These are phyloP conservation scores for Talaromyces adpressus DNA, from an alignment of 495 filamentous ascomycete species.

Conservation along the genomic window DNA sequence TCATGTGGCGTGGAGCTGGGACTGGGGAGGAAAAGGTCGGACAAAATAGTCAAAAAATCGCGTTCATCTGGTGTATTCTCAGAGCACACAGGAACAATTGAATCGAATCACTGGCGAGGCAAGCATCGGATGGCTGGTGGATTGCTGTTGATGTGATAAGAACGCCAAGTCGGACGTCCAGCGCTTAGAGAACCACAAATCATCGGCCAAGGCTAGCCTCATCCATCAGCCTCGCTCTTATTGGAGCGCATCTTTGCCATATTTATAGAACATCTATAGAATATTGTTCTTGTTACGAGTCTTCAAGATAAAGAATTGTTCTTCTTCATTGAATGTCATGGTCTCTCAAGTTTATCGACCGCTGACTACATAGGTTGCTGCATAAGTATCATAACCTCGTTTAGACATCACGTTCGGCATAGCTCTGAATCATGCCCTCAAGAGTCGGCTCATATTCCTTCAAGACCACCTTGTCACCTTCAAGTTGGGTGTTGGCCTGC, in stretches of 20 bases:
- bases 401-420: slow-evolving; percentile 67
- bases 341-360: neutral
- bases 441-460: slow-evolving; percentile 84
- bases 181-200: slow-evolving; percentile 3
- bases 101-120: neutral
- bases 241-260: neutral
- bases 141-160: neutral
- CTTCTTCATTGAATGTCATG: neutral
- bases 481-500: slow-evolving; percentile 78
- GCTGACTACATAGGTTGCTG: neutral
- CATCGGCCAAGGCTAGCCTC: neutral
- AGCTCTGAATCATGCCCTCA: slow-evolving; percentile 87
- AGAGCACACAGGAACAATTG: neutral
- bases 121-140: neutral
- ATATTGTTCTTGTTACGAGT: too few relatives aligned
- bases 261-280: neutral
- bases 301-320: too few relatives aligned
- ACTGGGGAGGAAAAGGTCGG: neutral
- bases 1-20: neutral
- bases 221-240: neutral
- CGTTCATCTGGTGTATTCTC: neutral
- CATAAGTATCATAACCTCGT: neutral
- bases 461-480: slow-evolving; percentile 67
- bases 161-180: neutral
- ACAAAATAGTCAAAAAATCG: neutral